Base-by-base conservation (phyloP, 345 rosid species). In the Acer saccharum region DNA sequence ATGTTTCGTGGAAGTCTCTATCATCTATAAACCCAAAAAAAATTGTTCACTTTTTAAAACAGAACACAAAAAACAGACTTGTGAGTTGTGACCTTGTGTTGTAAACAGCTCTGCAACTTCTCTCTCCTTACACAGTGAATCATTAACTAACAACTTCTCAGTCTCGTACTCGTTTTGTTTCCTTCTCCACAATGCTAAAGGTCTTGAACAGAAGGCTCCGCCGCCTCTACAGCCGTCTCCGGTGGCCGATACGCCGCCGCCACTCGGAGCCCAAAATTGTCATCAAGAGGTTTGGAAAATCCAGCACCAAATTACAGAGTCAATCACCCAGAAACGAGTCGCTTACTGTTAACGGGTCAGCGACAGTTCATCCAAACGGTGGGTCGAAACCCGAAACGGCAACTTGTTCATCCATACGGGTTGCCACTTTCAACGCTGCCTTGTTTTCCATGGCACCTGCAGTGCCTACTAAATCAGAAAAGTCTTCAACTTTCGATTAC, bases 401-500 rank as follows among this genome's bases (percentile, higher is more conserved):
- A 17, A 87, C 27, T 25, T 25, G 27, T 25, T 25, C 27, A 25
- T 25, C 27, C 27, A 25, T 95, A 57, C 88, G 89, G 62, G n/a
- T 93, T 11, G 99, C 97, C 12, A 93, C 91, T 65, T 95, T 95
- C 76, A 95, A 92, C 79, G 99, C 97, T 60, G 91, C 95, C 20
- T 79, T 93, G 89, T 95, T 95, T 80, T 92, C 95, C 4, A 92
- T 95, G 99, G 99, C 99, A 4, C 97, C 97, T 6, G 97, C 87
- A 29, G 89, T 92, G 61, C 94, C 94, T 11, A 83, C 94, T 11
- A 83, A 81, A 69, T 4, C 70, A n/a, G 87, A 76, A 57, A 84
- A 72, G 8, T 18, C 85, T 48, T 43, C 88, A 18, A 86, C 69
- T 79, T 68, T 80, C 7, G 85, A 80, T 48, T 58, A 12, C 57